Evolutionary conservation across 352 stramenopile genomes (phyloP), one percentile per base, ranked within the genome.

Genomic region (Globisporangium radiosum): DNA sequence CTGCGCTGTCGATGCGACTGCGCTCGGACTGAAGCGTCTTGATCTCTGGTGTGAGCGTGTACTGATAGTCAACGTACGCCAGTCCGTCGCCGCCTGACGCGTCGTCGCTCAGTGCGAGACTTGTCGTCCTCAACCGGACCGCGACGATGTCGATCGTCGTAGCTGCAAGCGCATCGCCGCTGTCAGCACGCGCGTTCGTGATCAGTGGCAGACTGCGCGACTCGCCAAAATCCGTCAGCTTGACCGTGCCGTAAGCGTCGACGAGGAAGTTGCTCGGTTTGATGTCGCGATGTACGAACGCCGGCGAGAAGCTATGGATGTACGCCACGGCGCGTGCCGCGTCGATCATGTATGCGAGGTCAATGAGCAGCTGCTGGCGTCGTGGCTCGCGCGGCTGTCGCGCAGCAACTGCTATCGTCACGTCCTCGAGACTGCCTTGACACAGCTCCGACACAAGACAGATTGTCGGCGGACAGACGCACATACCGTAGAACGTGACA

Each of bases 401-500:
- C 73, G 76, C 25, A 80, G 68, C 19, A 75, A 71, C 69, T 19
- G 75, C 71, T n/a, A 62, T 59, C 0, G 69, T 73, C 39, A 90
- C 59, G 40, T 87, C 76, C 14, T 80, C 75, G 10, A 92, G 62
- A 55, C 67, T 87, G 10, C 72, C 75, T 14, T 77, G 60, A 43
- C 81, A 91, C 14, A 89, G 70, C 58, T 90, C 81, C 2, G 75
- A 85, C 0, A 86, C 72, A 13, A 88, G 56, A 25, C 75, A 85
- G 60, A 88, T 86, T 1, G 73, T 86, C 7, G 78, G 78, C 5
- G 78, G 78, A 33, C 15, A 50, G 14, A 94, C 76, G 52, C 85
- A 94, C 76, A 94, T 87, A 25, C 82, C 85, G 50, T 89, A 87
- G 64, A 94, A 94, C 57, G 73, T 79, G 59, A 90, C 76, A 48